Evolutionary conservation across 176 grass and related monocot species (phyloP), one percentile per base, ranked within the genome.

Genomic region (Phyllostachys edulis): DNA sequence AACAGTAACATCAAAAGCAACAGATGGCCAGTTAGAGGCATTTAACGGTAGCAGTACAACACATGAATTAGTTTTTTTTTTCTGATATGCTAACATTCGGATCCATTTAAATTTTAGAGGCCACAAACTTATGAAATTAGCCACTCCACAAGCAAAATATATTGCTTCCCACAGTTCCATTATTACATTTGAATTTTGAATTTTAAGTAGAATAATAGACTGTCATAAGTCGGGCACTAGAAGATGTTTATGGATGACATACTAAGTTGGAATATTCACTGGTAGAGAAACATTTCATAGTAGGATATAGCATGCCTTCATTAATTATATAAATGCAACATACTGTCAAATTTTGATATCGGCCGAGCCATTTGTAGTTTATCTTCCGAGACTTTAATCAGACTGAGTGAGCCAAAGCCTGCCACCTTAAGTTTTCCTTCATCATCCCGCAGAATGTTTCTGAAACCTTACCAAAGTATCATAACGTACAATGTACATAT

Each of bases 401-500:
- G 79, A 87, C 50, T 85, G 85, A 95, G 85, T 80, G 81, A 95
- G 71, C 96, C 96, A 85, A 94, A 96, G 26, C 80, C 93, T 49
- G 88, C 83, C 69, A 99, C 93, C 85, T 99, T 99, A 80, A 96
- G 92, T 73, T 90, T 90, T 59, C 92, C 94, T 79, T 89, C 94
- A 92, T 96, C 76, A 40, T 96, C 96, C 86, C 88, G 89, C 67
- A 96, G 79, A 83, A 99, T 96, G 78, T 94, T 89, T 95, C 96
- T 99, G 96, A 80, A 89, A 96, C 96, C 93, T 99, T 96, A 90
- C 85, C 40, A 89, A 93, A 90, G 69, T 82, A 84, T 86, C 83
- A 92, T 93, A 96, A 79, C 69, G 44, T 89, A 96, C 72, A 77
- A 56, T 85, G 84, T 66, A 89, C 73, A 88, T 87, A 63, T 84